A percentile compares a stretch with the other conserved stretches of the same genome.
Conservation (phyloP, 164 flowering plant genomes). For the Kingdonia uniflora region DNA sequence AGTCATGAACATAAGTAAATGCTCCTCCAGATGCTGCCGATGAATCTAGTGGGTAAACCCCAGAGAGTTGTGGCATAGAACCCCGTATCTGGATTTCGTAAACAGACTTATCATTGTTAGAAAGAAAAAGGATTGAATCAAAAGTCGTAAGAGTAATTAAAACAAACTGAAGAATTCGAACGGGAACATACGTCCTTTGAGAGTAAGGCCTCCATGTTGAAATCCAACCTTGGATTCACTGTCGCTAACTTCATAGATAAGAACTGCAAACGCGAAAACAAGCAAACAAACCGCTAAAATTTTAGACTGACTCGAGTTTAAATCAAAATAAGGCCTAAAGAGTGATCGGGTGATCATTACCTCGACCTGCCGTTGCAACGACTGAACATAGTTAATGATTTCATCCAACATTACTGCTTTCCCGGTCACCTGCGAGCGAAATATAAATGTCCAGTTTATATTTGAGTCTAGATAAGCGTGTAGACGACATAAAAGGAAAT, state of each 20-base stretch:
- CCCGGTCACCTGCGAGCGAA: constrained; percentile 61
- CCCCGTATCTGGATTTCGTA: constrained; percentile 55
- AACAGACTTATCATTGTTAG: neutral
- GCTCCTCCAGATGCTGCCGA: constrained; percentile 30
- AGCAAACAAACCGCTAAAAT: constrained; percentile 1
- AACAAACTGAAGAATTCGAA: neutral
- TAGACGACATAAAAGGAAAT: too few species aligned
- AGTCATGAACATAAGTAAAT: constrained; percentile 29
- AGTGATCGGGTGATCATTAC: constrained; percentile 22
- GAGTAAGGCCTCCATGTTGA: constrained; percentile 43
- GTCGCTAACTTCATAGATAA: constrained; percentile 76
- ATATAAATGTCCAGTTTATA: constrained; percentile 6
- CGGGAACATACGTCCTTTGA: constrained; percentile 50
- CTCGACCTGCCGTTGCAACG: constrained; percentile 95
- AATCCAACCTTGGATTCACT: constrained; percentile 56
- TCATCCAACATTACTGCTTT: constrained; percentile 97
- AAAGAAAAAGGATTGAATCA: neutral
- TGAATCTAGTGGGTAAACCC: constrained; percentile 31
- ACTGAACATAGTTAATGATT: constrained; percentile 91
- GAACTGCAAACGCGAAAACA: constrained; percentile 33
- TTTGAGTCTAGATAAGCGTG: too few species aligned
- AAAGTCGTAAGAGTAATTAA: neutral
- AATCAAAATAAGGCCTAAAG: neutral
- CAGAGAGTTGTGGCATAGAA: constrained; percentile 20
- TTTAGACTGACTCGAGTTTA: too few species aligned